phyloP scores from a whole-genome alignment of 2,329 filamentous ascomycete genomes.

The Akanthomyces lecanii region DNA sequence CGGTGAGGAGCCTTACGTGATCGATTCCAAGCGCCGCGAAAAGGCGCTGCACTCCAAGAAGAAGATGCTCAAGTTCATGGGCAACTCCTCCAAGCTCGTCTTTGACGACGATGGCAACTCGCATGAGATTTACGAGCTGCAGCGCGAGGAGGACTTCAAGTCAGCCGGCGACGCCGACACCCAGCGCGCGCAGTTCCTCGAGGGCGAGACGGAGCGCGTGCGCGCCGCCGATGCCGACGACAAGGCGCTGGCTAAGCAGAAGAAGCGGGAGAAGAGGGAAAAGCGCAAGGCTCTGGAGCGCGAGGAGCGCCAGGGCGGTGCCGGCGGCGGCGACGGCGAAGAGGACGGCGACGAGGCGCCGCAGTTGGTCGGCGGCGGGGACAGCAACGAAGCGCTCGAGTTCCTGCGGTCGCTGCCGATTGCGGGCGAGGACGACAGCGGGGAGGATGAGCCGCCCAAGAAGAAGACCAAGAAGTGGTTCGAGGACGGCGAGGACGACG shows the following conservation, averaged over 20 bases:
- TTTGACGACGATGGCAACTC: constrained; percentile 90
- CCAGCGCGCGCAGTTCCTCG: constrained; percentile 74
- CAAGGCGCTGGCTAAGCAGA: constrained; percentile 74
- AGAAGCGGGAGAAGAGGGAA: constrained; percentile 70
- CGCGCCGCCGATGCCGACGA: constrained; percentile 74
- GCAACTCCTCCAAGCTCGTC: constrained; percentile 76
- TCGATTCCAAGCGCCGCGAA: constrained; percentile 93
- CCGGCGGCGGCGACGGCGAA: constrained; percentile 44
- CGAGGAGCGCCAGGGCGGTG: constrained; percentile 35
- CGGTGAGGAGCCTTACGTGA: constrained; percentile 68
- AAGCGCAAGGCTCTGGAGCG: constrained; percentile 65
- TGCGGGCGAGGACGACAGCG: constrained; percentile 34
- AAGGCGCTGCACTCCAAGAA: constrained; percentile 96
- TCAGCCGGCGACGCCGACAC: constrained; percentile 69
- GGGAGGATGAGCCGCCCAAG: constrained; percentile 45
- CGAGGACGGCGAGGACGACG: constrained; percentile 68
- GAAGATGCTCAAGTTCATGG: constrained; percentile 85
- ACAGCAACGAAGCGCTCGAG: constrained; percentile 51
- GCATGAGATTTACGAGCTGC: constrained; percentile 82
- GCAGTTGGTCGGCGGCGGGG: constrained; percentile 38
- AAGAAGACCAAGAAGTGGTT: constrained; percentile 75
- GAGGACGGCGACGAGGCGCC: constrained; percentile 28
- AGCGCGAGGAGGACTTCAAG: constrained; percentile 77
- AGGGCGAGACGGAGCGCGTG: constrained; percentile 68
- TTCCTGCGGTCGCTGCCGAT: constrained; percentile 55